Evolutionary conservation across 2,329 filamentous ascomycete species (phyloP).

Genomic region (Ascochyta lentis): DNA sequence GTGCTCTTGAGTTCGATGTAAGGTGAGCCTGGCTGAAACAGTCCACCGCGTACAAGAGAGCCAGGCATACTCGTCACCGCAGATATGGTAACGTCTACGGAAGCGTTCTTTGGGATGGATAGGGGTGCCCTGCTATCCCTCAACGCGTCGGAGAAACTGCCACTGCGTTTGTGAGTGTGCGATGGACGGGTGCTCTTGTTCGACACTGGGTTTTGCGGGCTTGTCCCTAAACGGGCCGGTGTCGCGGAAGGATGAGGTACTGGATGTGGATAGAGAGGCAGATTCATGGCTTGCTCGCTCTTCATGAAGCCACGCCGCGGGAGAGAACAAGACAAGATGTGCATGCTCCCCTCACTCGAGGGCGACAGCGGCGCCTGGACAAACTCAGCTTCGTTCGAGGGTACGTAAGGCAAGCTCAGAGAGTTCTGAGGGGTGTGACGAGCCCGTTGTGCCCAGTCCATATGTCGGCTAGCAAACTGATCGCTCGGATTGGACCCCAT

Average conservation of each 20-base stretch:
- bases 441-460: constrained; percentile 47
- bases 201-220: constrained; percentile 36
- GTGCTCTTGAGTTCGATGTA: constrained; percentile 67
- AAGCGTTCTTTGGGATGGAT: constrained; percentile 55
- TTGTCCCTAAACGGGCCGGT: constrained; percentile 38
- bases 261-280: constrained; percentile 49
- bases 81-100: constrained; percentile 54
- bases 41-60: constrained; percentile 83
- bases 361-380: constrained; percentile 51
- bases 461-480: constrained; percentile 46
- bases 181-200: constrained; percentile 38
- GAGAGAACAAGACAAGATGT: constrained; percentile 66
- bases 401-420: constrained; percentile 43
- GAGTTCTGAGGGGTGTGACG: constrained; percentile 49
- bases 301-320: constrained; percentile 54
- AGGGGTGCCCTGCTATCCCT: constrained; percentile 69
- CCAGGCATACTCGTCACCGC: constrained; percentile 75
- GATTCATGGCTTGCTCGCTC: constrained; percentile 47
- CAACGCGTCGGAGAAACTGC: constrained; percentile 84
- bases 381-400: constrained; percentile 41
- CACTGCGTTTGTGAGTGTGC: constrained; percentile 77
- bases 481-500: constrained; percentile 47
- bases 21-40: constrained; percentile 82
- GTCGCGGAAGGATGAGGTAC: constrained; percentile 38
- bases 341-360: constrained; percentile 60